Base-by-base conservation (phyloP, 1,284 basidiomycete species). In the Cutaneotrichosporon spelunceum region DNA sequence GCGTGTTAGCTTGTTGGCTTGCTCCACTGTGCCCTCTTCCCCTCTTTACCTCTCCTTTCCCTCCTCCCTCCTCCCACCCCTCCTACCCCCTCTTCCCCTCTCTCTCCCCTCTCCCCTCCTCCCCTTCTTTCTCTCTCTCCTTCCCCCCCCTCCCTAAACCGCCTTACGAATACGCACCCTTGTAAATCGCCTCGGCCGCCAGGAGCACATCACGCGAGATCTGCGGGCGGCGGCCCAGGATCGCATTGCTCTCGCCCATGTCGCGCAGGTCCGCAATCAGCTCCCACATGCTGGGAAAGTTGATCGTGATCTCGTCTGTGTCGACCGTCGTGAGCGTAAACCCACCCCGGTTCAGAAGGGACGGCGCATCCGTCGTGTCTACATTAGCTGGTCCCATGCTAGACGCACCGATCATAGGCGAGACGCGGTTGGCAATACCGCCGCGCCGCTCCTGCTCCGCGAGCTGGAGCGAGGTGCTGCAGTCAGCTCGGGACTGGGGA, bases 161-260 rank as follows among this genome's bases (percentile, higher is more conserved):
- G n/a, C n/a, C n/a, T n/a, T n/a, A n/a, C n/a, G n/a, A n/a, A n/a
- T n/a, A 66, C 67, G 61, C 53, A 90, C 93, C 90, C 83, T 88
- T 85, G 79, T 99, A 99, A 48, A 97, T 98, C 1, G 92, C 89
- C 14, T 90, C 89, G 1, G 95, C 92, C 2, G 94, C 92, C 4
- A 90, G 81, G 39, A 99, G 79, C 1, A 95, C 96, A 74, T 99
- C 95, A 19, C 93, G 85, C 59, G 86, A 85, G 47, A 99, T 82
- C 63, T 62, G 68, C 9, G 76, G 80, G 47, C 67, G 89, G 86
- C 91, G 83, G 67, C 88, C 90, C 56, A 94, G 81, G 36, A 96
- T 86, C 5, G 94, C 92, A 74, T 97, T 99, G 59, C 86, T 88
- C 78, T 99, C 96, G 50, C 96, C 96, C 96, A 99, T 99, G 75